Evolutionary conservation across 1,284 basidiomycete species (phyloP).

Genomic region (Pascua sp.): DNA sequence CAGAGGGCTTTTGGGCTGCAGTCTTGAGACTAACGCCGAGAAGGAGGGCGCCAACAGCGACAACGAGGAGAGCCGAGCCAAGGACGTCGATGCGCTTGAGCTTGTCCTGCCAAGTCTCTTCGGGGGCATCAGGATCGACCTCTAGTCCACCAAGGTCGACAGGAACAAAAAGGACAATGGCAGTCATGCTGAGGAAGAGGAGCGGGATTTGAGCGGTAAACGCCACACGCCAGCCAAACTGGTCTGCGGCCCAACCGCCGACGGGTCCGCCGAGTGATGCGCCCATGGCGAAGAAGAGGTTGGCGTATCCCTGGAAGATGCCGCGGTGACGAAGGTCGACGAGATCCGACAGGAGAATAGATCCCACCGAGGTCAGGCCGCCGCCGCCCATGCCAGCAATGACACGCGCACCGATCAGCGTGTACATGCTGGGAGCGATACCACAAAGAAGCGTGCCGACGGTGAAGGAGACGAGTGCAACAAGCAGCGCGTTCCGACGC

Average conservation of each 20-base stretch:
- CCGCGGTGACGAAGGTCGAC: constrained; percentile 77
- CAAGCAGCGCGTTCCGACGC: constrained; percentile 65
- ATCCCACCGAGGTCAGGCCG: constrained; percentile 33
- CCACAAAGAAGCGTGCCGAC: constrained; percentile 77
- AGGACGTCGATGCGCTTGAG: constrained; percentile 74
- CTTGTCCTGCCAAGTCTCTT: constrained; percentile 59
- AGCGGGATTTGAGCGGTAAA: constrained; percentile 61
- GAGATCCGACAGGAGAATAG: constrained; percentile 44
- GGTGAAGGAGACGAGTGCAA: constrained; percentile 73
- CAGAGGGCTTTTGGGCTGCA: constrained; percentile 35
- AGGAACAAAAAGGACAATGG: constrained; percentile 12
- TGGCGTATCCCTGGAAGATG: constrained; percentile 83
- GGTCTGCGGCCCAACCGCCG: constrained; percentile 80
- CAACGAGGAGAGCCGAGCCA: constrained; percentile 72
- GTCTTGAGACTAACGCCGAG: constrained; percentile 76
- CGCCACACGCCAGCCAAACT: constrained; percentile 63
- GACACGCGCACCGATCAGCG: constrained; percentile 69
- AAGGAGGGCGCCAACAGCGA: constrained; percentile 66
- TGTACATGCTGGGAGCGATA: constrained; percentile 74
- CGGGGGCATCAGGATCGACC: constrained; percentile 43
- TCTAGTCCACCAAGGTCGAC: constrained; percentile 54
- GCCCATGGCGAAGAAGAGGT: constrained; percentile 57
- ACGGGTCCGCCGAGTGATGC: constrained; percentile 78
- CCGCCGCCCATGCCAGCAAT: constrained; percentile 80
- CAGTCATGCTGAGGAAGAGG: constrained; percentile 14